Percentiles rank a stretch among this genome's conserved stretches.
These are phyloP conservation scores for Eucalyptus polyanthemos DNA, from an alignment of 345 rosid genomes.

Conservation along the genomic window DNA sequence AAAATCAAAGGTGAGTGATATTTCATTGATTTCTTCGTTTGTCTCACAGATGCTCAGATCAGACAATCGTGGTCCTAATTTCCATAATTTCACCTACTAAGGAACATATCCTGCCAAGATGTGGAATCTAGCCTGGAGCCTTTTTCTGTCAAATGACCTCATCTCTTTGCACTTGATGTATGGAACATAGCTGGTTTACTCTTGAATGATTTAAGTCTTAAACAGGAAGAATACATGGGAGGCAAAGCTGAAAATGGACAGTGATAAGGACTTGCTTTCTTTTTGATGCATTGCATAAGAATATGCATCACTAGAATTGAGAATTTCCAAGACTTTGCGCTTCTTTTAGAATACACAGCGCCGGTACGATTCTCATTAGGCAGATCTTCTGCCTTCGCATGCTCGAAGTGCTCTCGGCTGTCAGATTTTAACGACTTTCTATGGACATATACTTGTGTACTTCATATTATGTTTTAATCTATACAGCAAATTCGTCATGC, in stretches of 20 bases:
- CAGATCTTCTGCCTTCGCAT: neutral
- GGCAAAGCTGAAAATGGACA: neutral
- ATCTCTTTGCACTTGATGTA: neutral
- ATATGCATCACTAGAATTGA: neutral
- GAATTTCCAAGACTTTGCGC: neutral
- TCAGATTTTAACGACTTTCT: neutral
- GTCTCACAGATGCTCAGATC: neutral
- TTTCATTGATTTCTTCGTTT: neutral
- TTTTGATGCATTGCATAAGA: neutral
- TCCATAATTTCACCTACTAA: neutral
- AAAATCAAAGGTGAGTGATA: constrained; percentile 59
- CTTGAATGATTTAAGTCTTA: neutral
- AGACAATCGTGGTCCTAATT: neutral
- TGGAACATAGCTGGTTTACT: neutral
- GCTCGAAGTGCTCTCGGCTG: neutral
- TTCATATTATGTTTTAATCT: neutral
- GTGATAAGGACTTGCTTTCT: neutral
- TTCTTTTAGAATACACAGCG: neutral
- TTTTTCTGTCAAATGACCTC: neutral
- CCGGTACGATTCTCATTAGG: neutral
- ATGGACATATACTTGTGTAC: neutral
- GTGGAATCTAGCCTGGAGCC: neutral
- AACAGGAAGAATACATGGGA: neutral
- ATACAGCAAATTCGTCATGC: neutral
- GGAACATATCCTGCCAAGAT: neutral